Evolutionary conservation across 305 asterid species (phyloP), one percentile per base, ranked within the genome.

Genomic region (Fraxinus paxiana): DNA sequence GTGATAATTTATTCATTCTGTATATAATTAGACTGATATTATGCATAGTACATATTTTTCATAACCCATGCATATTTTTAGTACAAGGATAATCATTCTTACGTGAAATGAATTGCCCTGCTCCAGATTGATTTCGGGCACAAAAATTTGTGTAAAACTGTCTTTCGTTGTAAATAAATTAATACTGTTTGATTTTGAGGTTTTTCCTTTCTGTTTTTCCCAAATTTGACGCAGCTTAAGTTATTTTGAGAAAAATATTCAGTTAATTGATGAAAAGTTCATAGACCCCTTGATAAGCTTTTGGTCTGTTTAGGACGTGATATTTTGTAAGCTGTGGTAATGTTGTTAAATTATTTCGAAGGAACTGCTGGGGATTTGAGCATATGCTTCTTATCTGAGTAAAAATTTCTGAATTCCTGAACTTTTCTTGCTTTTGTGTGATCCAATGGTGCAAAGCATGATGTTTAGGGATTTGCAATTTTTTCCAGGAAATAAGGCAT

Each of bases 401-500:
- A 15, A 4, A 38, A 48, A 4, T 48, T 48, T 48, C 20, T 15
- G 61, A 15, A 15, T 48, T 48, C 61, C 22, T 15, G 20, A 46
- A 3, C 61, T 48, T 4, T 1, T 15, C 7, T 48, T 48, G 61
- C n/a, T 48, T 48, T 15, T 77, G 31, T 22, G 33, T 28, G 38
- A 37, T 46, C 5, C 8, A 34, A 33, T 46, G 30, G 10, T 5
- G 67, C 17, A 33, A 65, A 22, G 24, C 48, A 13, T 41, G 76
- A 61, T 8, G 26, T 17, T 28, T 3, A 77, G 8, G 59, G 75
- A 43, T 34, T 34, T 41, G 56, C 74, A 46, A 13, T 20, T 34
- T 38, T 41, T 77, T 76, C 35, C 96, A 93, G 98, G 98, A 93
- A 90, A 89, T 93, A 46, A 91, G 93, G 88, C 97, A 91, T 80